These are phyloP conservation scores for Durusdinium trenchii DNA, from an alignment of 73 alveolate species.

Conservation along the genomic window DNA sequence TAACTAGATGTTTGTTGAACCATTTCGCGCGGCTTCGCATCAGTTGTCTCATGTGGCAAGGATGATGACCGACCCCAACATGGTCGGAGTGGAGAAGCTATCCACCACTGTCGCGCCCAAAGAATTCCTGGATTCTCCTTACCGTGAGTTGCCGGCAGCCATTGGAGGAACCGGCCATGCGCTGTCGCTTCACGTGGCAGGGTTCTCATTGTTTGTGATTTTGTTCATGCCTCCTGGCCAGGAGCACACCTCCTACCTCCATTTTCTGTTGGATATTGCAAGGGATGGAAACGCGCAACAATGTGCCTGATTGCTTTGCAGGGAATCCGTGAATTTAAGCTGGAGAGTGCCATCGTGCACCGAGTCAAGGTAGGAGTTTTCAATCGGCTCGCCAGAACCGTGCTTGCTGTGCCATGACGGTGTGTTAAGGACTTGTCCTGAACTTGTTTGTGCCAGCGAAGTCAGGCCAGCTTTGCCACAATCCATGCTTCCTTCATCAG, in stretches of 20 bases:
- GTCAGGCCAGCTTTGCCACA: conserved; percentile 14
- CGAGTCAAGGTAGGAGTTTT: background rate
- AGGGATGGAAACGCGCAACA: background rate
- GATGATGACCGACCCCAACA: background rate
- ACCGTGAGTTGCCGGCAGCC: background rate
- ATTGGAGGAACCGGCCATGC: background rate
- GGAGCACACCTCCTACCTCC: background rate
- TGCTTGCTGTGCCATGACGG: no score
- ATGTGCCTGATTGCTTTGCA: background rate
- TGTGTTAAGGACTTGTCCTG: no score
- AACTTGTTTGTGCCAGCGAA: no score
- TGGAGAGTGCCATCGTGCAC: background rate
- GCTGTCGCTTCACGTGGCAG: background rate
- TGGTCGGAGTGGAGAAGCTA: background rate
- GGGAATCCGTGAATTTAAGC: background rate
- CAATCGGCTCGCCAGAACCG: no score
- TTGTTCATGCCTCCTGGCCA: background rate
- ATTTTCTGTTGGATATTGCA: conserved; percentile 3
- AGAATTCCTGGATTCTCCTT: background rate
- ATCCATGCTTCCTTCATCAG: background rate
- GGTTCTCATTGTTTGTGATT: background rate
- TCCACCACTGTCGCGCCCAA: background rate
- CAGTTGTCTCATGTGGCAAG: no score
- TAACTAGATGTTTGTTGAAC: no score
- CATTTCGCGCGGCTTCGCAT: no score